Evolutionary conservation across 768 basidiomycete species (phyloP).

Genomic region (Boletellus emodensis): DNA sequence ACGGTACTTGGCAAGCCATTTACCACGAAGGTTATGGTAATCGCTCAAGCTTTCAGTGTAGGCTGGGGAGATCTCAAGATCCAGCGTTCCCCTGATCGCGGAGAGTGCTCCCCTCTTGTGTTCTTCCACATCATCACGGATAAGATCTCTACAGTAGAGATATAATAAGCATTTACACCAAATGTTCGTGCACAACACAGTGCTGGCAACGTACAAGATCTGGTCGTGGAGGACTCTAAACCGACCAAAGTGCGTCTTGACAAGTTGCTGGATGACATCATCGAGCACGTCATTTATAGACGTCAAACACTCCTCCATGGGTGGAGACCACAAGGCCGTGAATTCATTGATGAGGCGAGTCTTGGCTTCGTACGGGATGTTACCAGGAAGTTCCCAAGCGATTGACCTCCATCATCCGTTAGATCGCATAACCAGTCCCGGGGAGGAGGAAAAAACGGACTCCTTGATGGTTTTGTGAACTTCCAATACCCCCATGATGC

Average conservation of each 20-base stretch:
- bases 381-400: conserved; percentile 41
- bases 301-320: conserved; percentile 34
- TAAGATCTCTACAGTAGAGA: conserved; percentile 21
- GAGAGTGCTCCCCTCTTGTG: conserved; percentile 20
- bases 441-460: conserved; percentile 21
- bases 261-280: conserved; percentile 24
- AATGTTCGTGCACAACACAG: neutral
- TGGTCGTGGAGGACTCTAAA: conserved; percentile 34
- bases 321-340: conserved; percentile 35
- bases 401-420: conserved; percentile 27
- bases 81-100: conserved; percentile 32
- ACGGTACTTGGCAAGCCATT: conserved; percentile 28
- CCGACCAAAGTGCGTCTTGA: conserved; percentile 37
- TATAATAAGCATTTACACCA: neutral
- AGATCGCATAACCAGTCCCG: neutral
- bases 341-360: conserved; percentile 33
- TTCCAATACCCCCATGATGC: conserved; percentile 29
- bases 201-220: conserved; percentile 31
- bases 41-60: conserved; percentile 37
- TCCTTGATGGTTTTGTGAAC: conserved; percentile 34
- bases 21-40: conserved; percentile 13
- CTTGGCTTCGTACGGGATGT: conserved; percentile 41
- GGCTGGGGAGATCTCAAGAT: conserved; percentile 36
- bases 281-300: conserved; percentile 30
- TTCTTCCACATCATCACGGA: conserved; percentile 27